phyloP scores from a whole-genome alignment of 306 rosid species.

The Cucurbita maxima region DNA sequence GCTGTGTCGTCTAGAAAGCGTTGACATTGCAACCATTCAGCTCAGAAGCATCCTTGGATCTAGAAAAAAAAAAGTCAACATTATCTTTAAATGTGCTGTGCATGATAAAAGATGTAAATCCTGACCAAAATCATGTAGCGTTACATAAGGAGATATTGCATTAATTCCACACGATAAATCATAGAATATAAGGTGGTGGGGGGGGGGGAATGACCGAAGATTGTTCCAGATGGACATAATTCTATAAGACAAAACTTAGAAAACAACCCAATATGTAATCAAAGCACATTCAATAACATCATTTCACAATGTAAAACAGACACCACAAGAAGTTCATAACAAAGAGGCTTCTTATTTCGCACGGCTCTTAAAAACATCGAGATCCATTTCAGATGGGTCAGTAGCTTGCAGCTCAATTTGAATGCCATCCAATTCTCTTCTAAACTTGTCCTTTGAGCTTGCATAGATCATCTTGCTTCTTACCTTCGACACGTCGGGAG shows the following conservation, averaged over 20 bases:
- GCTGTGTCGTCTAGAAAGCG: neutral
- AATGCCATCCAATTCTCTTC: constrained; percentile 6
- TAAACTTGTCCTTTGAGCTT: constrained; percentile 1
- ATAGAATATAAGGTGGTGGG: constrained; percentile 1
- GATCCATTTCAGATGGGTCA: constrained; percentile 35
- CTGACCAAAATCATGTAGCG: neutral
- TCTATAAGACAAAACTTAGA: constrained; percentile 1
- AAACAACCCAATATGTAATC: constrained; percentile 5
- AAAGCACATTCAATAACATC: constrained; percentile 8
- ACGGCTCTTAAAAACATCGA: constrained; percentile 38
- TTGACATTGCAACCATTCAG: neutral
- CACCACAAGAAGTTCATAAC: neutral
- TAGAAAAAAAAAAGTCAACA: neutral
- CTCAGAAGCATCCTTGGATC: neutral
- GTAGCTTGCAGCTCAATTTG: constrained; percentile 49
- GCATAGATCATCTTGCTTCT: constrained; percentile 21
- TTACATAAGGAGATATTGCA: constrained; percentile 7
- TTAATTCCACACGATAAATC: constrained; percentile 7
- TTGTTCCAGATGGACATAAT: constrained; percentile 3
- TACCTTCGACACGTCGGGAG: constrained; percentile 30
- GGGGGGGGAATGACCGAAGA: neutral
- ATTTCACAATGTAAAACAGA: constrained; percentile 3
- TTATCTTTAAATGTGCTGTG: neutral
- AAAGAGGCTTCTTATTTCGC: constrained; percentile 5
- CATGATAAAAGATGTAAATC: neutral